phyloP scores from a whole-genome alignment of 2,329 filamentous ascomycete genomes.

The Pyrenochaeta sp. region DNA sequence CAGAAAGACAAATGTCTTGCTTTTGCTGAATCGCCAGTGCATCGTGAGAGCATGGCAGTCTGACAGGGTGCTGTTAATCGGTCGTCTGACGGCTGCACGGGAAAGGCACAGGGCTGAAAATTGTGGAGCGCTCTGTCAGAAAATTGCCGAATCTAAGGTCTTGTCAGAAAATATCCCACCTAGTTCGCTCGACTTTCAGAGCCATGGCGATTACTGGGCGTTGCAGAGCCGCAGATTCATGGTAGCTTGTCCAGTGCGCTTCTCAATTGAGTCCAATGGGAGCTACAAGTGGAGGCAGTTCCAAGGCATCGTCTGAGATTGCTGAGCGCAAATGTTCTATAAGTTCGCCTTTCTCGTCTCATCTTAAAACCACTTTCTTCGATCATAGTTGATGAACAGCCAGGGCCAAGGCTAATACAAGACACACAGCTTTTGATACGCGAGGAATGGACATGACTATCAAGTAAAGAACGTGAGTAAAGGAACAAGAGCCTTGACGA shows the following conservation, averaged over 20 bases:
- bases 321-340: too few relatives aligned
- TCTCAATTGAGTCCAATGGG: too few relatives aligned
- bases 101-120: not conserved
- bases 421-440: constrained; percentile 18
- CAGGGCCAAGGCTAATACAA: not conserved
- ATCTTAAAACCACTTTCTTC: not conserved
- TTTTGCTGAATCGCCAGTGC: not conserved
- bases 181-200: too few relatives aligned
- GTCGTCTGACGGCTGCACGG: not conserved
- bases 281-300: too few relatives aligned
- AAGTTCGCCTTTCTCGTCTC: constrained; percentile 1
- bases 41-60: too few relatives aligned
- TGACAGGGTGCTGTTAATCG: not conserved
- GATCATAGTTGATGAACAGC: not conserved
- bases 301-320: too few relatives aligned
- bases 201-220: too few relatives aligned
- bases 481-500: constrained; percentile 26
- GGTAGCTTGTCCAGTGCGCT: not conserved
- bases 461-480: constrained; percentile 27
- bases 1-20: constrained; percentile 2
- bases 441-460: constrained; percentile 13
- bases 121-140: constrained; percentile 2
- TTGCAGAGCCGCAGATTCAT: not conserved
- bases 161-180: too few relatives aligned
- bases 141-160: not conserved